Conservation (phyloP, 169 alveolate species). For the Babesia sp. region DNA sequence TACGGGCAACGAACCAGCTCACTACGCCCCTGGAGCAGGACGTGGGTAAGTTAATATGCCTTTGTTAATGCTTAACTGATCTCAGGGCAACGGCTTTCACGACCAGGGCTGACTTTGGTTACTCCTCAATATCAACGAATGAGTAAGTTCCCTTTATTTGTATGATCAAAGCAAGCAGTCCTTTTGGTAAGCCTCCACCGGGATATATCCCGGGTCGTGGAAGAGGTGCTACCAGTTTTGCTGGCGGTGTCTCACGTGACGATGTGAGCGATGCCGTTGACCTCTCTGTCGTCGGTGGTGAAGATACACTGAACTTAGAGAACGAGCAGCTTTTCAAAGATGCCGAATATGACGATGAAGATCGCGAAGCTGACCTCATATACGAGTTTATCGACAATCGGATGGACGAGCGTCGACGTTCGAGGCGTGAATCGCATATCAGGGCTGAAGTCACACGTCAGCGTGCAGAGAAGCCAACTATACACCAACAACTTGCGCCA, state of each 20-base stretch:
- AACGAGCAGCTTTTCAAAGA: conserved; percentile 83
- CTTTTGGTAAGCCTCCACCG: conserved; percentile 95
- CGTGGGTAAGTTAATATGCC: conserved; percentile 74
- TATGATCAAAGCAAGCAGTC: conserved; percentile 17
- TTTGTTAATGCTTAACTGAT: neutral
- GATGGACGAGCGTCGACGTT: conserved; percentile 88
- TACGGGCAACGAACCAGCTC: conserved; percentile 25
- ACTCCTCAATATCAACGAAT: conserved; percentile 14
- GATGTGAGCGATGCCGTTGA: conserved; percentile 87
- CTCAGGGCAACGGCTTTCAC: conserved; percentile 44
- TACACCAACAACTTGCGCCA: conserved; percentile 65
- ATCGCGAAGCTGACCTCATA: conserved; percentile 88
- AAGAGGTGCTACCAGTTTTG: conserved; percentile 96
- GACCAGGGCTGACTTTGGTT: conserved; percentile 60
- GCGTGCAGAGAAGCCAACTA: conserved; percentile 85
- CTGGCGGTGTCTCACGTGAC: conserved; percentile 98
- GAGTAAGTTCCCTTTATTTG: conserved; percentile 31
- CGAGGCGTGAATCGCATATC: conserved; percentile 85
- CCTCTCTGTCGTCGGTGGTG: conserved; percentile 83
- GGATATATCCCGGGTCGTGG: conserved; percentile 96
- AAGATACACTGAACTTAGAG: conserved; percentile 92
- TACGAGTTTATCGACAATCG: conserved; percentile 88
- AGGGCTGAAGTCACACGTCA: conserved; percentile 83
- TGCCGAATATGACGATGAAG: conserved; percentile 91
- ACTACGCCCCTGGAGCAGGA: conserved; percentile 80